Evolutionary conservation across 345 rosid species (phyloP).

Genomic region (Eucalyptus sideroxylon): DNA sequence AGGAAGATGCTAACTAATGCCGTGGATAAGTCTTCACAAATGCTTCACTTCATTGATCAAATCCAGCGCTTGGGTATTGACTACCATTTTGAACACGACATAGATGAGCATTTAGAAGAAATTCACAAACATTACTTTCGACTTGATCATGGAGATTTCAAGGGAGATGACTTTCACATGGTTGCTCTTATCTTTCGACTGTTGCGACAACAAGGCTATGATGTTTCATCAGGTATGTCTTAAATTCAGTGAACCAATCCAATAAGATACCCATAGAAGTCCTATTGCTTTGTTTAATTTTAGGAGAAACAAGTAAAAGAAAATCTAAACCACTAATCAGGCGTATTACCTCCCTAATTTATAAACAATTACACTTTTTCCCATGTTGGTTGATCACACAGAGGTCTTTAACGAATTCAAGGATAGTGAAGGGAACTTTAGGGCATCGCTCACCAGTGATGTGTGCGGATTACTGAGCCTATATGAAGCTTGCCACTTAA

Average conservation of each 20-base stretch:
- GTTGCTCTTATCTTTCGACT: background rate
- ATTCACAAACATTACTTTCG: no score
- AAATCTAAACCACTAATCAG: background rate
- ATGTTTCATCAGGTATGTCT: background rate
- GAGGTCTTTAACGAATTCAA: constrained; percentile 13
- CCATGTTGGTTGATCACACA: background rate
- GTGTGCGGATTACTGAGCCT: constrained; percentile 9
- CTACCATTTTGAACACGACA: no score
- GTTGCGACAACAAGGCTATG: background rate
- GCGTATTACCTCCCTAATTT: background rate
- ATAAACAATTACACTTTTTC: background rate
- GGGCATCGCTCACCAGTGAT: background rate
- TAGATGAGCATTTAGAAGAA: no score
- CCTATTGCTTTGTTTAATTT: background rate
- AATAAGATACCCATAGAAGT: background rate
- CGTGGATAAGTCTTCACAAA: no score
- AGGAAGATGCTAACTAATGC: no score
- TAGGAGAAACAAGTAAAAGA: background rate
- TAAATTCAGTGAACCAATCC: background rate
- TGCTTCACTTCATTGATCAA: no score
- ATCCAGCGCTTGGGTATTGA: no score
- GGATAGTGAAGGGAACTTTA: background rate
- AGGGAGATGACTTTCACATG: background rate
- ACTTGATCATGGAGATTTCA: background rate
- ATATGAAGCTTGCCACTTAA: constrained; percentile 21